Conservation (phyloP, 1,139 yeast genomes). For the Scheffersomyces quercinus region DNA sequence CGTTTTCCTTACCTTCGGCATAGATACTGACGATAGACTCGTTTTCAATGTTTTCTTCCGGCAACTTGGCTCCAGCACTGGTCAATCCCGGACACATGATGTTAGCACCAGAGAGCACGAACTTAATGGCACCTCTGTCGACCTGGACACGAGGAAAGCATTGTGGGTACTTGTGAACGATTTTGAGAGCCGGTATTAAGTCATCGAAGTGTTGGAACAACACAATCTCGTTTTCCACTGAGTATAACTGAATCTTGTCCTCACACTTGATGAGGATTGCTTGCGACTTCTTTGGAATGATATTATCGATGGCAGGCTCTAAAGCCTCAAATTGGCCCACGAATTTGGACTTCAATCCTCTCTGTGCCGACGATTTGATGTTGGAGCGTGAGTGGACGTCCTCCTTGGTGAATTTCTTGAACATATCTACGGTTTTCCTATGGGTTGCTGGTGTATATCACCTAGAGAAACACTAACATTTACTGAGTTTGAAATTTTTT, state of each 20-base stretch:
- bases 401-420: constrained; percentile 75
- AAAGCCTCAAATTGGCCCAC: constrained; percentile 70
- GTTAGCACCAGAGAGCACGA: constrained; percentile 90
- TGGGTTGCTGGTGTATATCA: too few relatives aligned
- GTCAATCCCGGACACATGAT: constrained; percentile 98
- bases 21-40: constrained; percentile 76
- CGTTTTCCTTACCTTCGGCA: constrained; percentile 92
- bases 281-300: constrained; percentile 91
- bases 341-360: constrained; percentile 75
- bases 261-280: constrained; percentile 82
- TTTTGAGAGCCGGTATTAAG: constrained; percentile 70
- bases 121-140: constrained; percentile 95
- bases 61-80: constrained; percentile 83
- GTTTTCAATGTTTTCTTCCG: constrained; percentile 64
- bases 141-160: constrained; percentile 87
- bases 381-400: constrained; percentile 90
- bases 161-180: constrained; percentile 81
- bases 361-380: constrained; percentile 88
- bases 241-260: constrained; percentile 79
- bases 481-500: too few relatives aligned
- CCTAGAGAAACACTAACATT: too few relatives aligned
- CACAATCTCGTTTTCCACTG: constrained; percentile 71
- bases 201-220: constrained; percentile 86
- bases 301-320: constrained; percentile 73
- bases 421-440: constrained; percentile 30